Evolutionary conservation across 257 asterid genomes (phyloP), one percentile per base, ranked within the genome.

Genomic region (Lantana camara): DNA sequence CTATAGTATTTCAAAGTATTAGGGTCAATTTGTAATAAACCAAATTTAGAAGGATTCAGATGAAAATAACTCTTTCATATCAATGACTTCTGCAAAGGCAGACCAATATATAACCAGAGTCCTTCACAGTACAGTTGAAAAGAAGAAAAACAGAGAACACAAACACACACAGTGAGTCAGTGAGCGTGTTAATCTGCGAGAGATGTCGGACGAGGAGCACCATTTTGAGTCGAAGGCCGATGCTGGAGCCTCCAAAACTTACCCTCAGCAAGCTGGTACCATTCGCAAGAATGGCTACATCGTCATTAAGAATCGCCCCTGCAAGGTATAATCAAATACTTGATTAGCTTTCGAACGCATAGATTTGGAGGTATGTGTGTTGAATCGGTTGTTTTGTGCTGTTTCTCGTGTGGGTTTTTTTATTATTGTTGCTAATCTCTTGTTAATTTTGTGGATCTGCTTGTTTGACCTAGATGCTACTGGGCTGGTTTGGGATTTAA

Each of bases 201-300:
- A 63, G 54, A 79, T 79, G 83, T 79, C 83, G 73, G 83, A 75
- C 76, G 83, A 79, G 69, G 83, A 79, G 63, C 78, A 79, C 46
- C 80, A 79, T 17, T 79, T 79, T 50, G 80, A 79, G 66, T 71
- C 83, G 12, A 74, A 75, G 74, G 78, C 80, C 34, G 80, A 78
- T n/a, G 80, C 83, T 19, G 80, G 80, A 13, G 83, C 83, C 2
- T 77, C 83, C 57, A 74, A 78, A 38, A 78, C 83, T 0, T 74
- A 15, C 24, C 83, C 83, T 4, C 80, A 79, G 71, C 83, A 79
- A 56, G 83, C 83, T 14, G 83, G 83, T 4, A 79, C 83, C 53
- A 79, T 79, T 17, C 83, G 83, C 14, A 79, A 79, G 71, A 67
- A 50, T 23, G 83, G 83, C 13, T 68, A 79, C 11, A 71, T 79